phyloP scores from a whole-genome alignment of 2,329 filamentous ascomycete genomes.

The Trichophyton verrucosum region DNA sequence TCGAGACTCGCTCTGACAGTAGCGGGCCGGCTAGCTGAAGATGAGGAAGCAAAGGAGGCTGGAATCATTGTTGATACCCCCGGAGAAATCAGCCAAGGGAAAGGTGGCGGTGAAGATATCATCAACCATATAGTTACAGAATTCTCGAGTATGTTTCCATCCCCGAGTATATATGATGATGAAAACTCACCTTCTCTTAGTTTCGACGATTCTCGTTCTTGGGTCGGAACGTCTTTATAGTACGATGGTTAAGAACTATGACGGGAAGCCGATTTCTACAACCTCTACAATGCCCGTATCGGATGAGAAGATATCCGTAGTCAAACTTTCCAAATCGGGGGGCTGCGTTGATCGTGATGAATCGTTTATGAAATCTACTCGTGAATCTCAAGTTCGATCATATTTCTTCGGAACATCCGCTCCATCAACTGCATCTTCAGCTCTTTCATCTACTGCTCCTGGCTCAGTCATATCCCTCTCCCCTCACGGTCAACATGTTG shows the following conservation, averaged over 20 bases:
- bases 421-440: conserved; percentile 26
- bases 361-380: conserved; percentile 57
- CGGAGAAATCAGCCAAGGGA: conserved; percentile 53
- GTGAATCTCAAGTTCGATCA: conserved; percentile 68
- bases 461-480: conserved; percentile 58
- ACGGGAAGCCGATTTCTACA: conserved; percentile 36
- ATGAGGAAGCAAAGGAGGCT: conserved; percentile 55
- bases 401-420: conserved; percentile 79
- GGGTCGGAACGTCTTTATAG: conserved; percentile 65
- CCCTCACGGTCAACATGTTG: conserved; percentile 74
- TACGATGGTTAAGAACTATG: conserved; percentile 60
- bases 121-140: conserved; percentile 67
- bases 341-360: conserved; percentile 70
- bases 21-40: conserved; percentile 63
- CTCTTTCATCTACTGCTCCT: conserved; percentile 24
- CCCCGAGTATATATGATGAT: neutral
- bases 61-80: conserved; percentile 82
- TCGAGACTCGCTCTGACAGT: conserved; percentile 68
- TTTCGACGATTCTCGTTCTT: conserved; percentile 71
- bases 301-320: conserved; percentile 59
- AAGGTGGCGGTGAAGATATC: conserved; percentile 55
- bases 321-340: conserved; percentile 72
- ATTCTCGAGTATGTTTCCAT: conserved; percentile 43
- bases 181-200: conserved; percentile 15
- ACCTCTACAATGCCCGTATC: conserved; percentile 34